A percentile compares a stretch with the other conserved stretches of the same genome.
Conservation (phyloP, 306 rosid species). For the Lathyrus sativus region DNA sequence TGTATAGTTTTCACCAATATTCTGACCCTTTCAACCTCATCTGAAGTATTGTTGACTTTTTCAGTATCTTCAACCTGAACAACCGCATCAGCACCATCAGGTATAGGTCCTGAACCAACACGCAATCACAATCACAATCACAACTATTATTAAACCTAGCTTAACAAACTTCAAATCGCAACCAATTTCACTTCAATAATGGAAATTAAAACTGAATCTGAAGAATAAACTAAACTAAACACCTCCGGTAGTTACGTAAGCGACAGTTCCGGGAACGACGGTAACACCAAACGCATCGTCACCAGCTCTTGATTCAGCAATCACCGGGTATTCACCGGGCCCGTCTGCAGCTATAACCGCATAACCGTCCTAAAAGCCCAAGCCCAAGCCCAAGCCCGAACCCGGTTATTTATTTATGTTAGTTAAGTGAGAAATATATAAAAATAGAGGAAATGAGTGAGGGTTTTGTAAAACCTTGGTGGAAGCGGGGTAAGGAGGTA, state of each 20-base stretch:
- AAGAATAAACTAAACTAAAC: not conserved
- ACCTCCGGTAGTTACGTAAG: slow-evolving; percentile 94
- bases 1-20: slow-evolving; percentile 56
- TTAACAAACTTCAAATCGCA: not conserved
- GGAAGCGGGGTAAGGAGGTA: slow-evolving; percentile 85
- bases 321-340: slow-evolving; percentile 78
- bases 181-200: not conserved
- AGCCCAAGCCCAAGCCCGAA: not conserved
- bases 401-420: not conserved
- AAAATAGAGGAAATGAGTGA: not conserved
- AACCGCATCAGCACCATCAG: slow-evolving; percentile 97
- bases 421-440: not conserved
- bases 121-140: not conserved
- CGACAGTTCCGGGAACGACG: slow-evolving; percentile 71
- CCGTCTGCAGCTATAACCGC: slow-evolving; percentile 89
- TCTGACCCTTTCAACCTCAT: slow-evolving; percentile 53
- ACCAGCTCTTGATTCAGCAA: slow-evolving; percentile 83
- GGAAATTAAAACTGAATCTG: not conserved
- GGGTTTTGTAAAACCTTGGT: slow-evolving; percentile 50
- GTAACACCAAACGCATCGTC: slow-evolving; percentile 64
- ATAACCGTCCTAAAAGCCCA: slow-evolving; percentile 71
- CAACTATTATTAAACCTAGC: slow-evolving; percentile 2
- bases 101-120: slow-evolving; percentile 74
- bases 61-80: slow-evolving; percentile 93
- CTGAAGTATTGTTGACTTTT: slow-evolving; percentile 38